phyloP scores from a whole-genome alignment of 23 red algal species.

The Gracilariopsis chorda region DNA sequence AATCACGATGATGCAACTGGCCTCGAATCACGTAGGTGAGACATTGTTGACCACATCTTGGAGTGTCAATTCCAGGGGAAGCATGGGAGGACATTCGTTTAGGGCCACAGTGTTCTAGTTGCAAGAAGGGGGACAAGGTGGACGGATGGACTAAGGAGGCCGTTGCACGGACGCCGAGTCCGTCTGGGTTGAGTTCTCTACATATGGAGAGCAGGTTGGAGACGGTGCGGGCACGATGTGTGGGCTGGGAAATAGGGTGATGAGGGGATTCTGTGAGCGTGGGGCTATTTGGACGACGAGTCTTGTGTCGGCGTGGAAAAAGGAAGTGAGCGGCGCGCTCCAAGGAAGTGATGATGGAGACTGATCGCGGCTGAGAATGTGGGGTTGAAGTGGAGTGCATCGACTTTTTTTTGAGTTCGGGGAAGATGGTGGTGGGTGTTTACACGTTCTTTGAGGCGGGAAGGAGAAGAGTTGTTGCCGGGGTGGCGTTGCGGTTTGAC shows the following conservation, averaged over 20 bases:
- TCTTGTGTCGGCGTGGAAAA: constrained; percentile 5
- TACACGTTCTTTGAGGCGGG: not conserved
- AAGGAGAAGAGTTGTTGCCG: not conserved
- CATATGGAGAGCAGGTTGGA: not conserved
- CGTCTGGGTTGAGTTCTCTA: constrained; percentile 32
- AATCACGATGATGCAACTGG: constrained; percentile 19
- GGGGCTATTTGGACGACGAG: not conserved
- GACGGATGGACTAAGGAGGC: constrained; percentile 28
- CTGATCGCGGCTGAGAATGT: not conserved
- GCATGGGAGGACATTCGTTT: not conserved
- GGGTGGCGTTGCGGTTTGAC: too few species aligned
- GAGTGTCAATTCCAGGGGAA: not conserved
- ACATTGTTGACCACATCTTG: constrained; percentile 43
- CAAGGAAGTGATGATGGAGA: constrained; percentile 33
- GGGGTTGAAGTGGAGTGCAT: constrained; percentile 4
- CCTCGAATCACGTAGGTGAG: constrained; percentile 34
- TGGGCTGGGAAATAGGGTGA: not conserved
- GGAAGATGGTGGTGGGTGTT: not conserved
- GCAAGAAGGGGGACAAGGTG: constrained; percentile 32
- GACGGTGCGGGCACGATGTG: constrained; percentile 2
- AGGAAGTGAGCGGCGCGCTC: constrained; percentile 33
- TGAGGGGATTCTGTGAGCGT: not conserved
- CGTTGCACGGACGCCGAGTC: constrained; percentile 8
- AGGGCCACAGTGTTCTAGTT: constrained; percentile 38
- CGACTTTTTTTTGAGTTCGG: not conserved